A percentile compares a stretch with the other conserved stretches of the same genome.
Conservation (phyloP, 2,329 filamentous ascomycete genomes). For the Fusarium sp. region DNA sequence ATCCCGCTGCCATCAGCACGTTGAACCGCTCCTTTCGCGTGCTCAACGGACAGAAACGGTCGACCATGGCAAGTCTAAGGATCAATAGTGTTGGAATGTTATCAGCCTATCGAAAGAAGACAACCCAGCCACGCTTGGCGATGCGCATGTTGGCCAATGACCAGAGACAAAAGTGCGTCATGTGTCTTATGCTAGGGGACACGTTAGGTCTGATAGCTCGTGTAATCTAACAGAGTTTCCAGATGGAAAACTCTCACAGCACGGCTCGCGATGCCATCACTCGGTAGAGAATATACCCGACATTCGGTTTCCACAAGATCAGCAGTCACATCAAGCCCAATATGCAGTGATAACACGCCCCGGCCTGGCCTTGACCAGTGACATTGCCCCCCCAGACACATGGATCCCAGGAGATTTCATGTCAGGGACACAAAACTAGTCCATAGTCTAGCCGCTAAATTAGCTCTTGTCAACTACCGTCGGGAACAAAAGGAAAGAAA, state of each 20-base stretch:
- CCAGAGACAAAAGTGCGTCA: background rate
- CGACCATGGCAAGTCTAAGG: background rate
- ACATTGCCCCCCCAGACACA: background rate
- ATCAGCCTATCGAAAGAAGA: background rate
- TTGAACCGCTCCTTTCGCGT: background rate
- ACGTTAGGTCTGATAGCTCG: background rate
- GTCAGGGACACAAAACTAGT: background rate
- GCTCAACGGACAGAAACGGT: background rate
- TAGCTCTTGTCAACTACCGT: background rate
- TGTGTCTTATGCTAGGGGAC: background rate
- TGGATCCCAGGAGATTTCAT: background rate
- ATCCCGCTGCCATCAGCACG: background rate
- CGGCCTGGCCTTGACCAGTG: too few species aligned
- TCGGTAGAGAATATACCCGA: background rate
- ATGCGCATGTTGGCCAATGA: background rate
- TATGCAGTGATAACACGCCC: too few species aligned
- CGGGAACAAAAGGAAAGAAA: background rate
- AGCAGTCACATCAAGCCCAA: background rate
- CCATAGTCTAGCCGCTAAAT: conserved; percentile 1
- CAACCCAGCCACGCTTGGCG: background rate
- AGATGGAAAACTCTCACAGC: background rate
- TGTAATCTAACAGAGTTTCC: background rate
- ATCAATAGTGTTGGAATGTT: background rate
- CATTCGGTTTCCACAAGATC: background rate
- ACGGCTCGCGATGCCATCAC: background rate